A percentile compares a stretch with the other conserved stretches of the same genome.
These are phyloP conservation scores for Alternaria sp. DNA, from an alignment of 2,329 filamentous ascomycete genomes.

Conservation along the genomic window DNA sequence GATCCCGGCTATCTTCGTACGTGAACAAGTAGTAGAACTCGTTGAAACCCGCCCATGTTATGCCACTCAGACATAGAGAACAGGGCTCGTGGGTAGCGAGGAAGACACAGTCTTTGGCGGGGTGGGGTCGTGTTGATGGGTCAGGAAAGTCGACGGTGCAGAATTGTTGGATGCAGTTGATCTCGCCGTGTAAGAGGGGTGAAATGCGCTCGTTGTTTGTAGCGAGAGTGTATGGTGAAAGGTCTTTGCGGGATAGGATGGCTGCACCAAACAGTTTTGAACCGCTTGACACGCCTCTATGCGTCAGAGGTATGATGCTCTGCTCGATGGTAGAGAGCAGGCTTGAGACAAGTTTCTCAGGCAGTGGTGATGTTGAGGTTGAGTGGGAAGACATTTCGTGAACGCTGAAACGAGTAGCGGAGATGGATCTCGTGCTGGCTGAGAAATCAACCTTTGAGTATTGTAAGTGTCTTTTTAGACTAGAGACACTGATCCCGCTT, in stretches of 20 bases:
- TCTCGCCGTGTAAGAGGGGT: conserved; percentile 65
- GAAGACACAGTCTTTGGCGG: conserved; percentile 60
- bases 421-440: not conserved
- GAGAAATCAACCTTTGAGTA: too few relatives aligned
- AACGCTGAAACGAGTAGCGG: not conserved
- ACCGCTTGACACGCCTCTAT: conserved; percentile 57
- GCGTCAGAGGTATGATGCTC: conserved; percentile 60
- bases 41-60: conserved; percentile 64
- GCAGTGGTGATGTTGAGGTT: not conserved
- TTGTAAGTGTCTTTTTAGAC: not conserved
- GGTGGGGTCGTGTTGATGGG: conserved; percentile 48
- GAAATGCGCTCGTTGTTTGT: conserved; percentile 64
- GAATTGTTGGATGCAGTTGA: conserved; percentile 66
- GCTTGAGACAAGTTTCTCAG: conserved; percentile 2
- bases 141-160: conserved; percentile 48
- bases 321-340: conserved; percentile 43
- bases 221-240: conserved; percentile 56
- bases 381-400: conserved; percentile 4
- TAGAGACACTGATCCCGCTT: not conserved
- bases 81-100: conserved; percentile 66
- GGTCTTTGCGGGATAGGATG: conserved; percentile 47
- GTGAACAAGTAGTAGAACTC: conserved; percentile 66
- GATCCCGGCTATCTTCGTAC: conserved; percentile 63
- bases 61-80: conserved; percentile 63
- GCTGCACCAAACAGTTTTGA: conserved; percentile 65